Evolutionary conservation across 345 rosid genomes (phyloP).

Genomic region (Chamaenerion angustifolium): DNA sequence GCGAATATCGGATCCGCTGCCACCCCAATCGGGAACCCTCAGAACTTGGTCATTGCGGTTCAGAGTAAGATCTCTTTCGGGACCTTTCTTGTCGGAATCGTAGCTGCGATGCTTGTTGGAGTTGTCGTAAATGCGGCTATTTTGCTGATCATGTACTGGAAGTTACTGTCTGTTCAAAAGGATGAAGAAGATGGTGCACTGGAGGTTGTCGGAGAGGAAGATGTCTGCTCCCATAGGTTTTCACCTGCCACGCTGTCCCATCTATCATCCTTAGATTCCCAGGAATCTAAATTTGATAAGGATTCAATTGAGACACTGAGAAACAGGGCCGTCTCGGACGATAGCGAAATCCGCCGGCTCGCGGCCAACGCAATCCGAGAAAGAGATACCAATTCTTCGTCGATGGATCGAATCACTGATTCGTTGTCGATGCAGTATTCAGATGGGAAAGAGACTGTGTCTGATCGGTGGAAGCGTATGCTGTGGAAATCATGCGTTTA

Average conservation of each 20-base stretch:
- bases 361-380: slow-evolving; percentile 1
- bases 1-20: slow-evolving; percentile 81
- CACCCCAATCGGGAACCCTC: slow-evolving; percentile 87
- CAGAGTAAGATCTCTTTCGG: slow-evolving; percentile 53
- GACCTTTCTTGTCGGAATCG: slow-evolving; percentile 39
- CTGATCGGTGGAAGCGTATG: slow-evolving; percentile 31
- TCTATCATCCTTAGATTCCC: slow-evolving; percentile 24
- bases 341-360: slow-evolving; percentile 30
- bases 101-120: slow-evolving; percentile 64
- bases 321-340: slow-evolving; percentile 24
- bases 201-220: slow-evolving; percentile 36
- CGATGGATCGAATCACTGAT: slow-evolving; percentile 8
- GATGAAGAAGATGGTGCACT: slow-evolving; percentile 33
- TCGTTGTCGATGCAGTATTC: slow-evolving; percentile 2
- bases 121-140: slow-evolving; percentile 37
- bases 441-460: slow-evolving; percentile 12
- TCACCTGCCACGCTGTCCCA: slow-evolving; percentile 63
- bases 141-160: slow-evolving; percentile 62
- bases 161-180: slow-evolving; percentile 34
- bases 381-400: slow-evolving; percentile 14
- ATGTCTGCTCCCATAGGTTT: slow-evolving; percentile 46
- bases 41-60: slow-evolving; percentile 69
- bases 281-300: slow-evolving; percentile 25
- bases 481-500: slow-evolving; percentile 58
- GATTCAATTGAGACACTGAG: slow-evolving; percentile 31